Conservation (phyloP, 2,329 filamentous ascomycete species). For the Aspergillus sp. region DNA sequence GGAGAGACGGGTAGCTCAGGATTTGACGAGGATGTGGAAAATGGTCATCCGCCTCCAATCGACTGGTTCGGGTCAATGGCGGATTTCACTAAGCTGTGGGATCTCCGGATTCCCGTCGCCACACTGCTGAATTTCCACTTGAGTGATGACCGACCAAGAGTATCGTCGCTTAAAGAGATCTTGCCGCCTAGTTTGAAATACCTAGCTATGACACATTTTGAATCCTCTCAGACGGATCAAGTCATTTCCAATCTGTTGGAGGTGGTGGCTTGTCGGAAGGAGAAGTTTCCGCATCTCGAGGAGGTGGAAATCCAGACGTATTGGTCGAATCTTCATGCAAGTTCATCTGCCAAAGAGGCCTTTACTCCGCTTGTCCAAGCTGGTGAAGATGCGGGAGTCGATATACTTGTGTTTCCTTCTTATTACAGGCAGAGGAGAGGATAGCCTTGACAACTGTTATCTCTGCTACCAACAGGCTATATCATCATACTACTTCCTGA, state of each 20-base stretch:
- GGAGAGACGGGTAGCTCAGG: neutral
- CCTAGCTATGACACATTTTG: neutral
- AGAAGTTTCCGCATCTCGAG: neutral
- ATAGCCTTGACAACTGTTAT: neutral
- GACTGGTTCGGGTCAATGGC: slow-evolving; percentile 10
- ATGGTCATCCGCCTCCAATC: neutral
- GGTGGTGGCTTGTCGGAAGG: neutral
- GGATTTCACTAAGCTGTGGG: slow-evolving; percentile 1
- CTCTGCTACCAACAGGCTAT: neutral
- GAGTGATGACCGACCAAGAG: neutral
- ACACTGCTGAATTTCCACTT: slow-evolving; percentile 3
- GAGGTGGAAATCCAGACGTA: neutral
- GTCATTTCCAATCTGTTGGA: neutral
- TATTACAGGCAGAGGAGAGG: neutral
- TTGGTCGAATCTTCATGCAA: too few species aligned
- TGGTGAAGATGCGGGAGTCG: neutral
- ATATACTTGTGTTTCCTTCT: neutral
- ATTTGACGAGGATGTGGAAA: too few species aligned
- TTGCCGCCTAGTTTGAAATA: neutral
- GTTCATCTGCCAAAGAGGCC: neutral
- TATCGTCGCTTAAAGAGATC: neutral
- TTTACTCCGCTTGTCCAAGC: neutral
- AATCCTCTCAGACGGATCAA: neutral
- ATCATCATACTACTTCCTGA: too few species aligned
- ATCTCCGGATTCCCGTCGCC: neutral